Evolutionary conservation across 2,329 filamentous ascomycete genomes (phyloP), one percentile per base, ranked within the genome.

Genomic region (Elsinoe necatrix): DNA sequence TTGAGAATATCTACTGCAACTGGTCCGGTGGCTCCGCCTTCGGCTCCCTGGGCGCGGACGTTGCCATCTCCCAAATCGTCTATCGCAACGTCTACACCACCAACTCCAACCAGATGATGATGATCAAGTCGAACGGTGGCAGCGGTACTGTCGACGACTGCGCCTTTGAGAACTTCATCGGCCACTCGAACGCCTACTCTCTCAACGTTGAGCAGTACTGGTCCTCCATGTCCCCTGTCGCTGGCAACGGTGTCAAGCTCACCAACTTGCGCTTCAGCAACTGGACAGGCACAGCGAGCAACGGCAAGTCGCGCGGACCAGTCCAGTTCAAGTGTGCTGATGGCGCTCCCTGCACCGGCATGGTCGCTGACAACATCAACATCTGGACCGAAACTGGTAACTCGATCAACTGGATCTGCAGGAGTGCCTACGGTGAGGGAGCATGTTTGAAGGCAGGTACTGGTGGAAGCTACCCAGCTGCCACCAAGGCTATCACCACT

Each of bases 1-100:
- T 83, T 35, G 80, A 84, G 62, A 78, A 77, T 60, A 73, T 83
- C 58, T 80, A 80, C 69, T 83, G 81, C 70, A 83, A 83, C 70
- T 80, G 75, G 75, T 78, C 73, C n/a, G 80, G 80, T 14, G 79
- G 66, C 31, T 80, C 78, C 60, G 79, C 76, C 9, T 78, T 84
- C 62, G 80, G 80, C 34, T 81, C 77, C 2, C 71, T 84, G 1
- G 75, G 72, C 4, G 66, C 69, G 11, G 72, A 74, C 57, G 77
- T 68, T 57, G 71, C 76, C 58, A 77, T 82, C 64, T 75, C 74
- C 37, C 69, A 79, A 58, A 72, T 83, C 58, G 66, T 70, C 25
- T 83, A 82, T 69, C 69, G 71, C 62, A 80, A 82, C 63, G 64
- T 83, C 59, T 83, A 83, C 70, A 82, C 80, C 27, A 75, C 73